Evolutionary conservation across 1,284 basidiomycete species (phyloP).

Genomic region (Naganishia liquefaciens): DNA sequence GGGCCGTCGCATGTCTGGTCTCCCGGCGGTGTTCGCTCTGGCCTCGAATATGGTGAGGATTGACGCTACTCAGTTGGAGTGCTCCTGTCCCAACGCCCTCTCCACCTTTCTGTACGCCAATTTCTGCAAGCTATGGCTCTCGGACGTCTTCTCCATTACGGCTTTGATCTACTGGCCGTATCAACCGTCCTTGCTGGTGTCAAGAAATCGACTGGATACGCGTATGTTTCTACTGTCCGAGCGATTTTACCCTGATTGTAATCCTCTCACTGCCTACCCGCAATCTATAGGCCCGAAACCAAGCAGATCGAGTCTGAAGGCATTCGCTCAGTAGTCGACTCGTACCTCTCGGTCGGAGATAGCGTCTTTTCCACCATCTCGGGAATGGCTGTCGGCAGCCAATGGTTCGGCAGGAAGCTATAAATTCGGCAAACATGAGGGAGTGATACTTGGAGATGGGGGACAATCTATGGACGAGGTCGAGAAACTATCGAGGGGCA

Average conservation of each 20-base stretch:
- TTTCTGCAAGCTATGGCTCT: conserved; percentile 62
- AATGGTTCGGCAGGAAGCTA: conserved; percentile 59
- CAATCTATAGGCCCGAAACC: conserved; percentile 64
- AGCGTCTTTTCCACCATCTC: conserved; percentile 81
- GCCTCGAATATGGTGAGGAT: not conserved
- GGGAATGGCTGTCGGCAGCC: conserved; percentile 74
- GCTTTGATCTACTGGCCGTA: conserved; percentile 78
- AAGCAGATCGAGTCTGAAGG: conserved; percentile 72
- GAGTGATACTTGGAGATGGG: not conserved
- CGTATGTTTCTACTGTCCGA: conserved; percentile 61
- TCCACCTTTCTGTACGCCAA: not conserved
- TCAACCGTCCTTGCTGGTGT: conserved; percentile 90
- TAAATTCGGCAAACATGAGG: not conserved
- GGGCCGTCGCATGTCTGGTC: not conserved
- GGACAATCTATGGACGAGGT: not conserved
- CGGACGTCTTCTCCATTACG: conserved; percentile 80
- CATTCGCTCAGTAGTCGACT: conserved; percentile 70
- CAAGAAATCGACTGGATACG: conserved; percentile 82
- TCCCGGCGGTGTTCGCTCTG: not conserved
- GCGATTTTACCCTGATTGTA: not conserved
- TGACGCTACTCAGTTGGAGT: too few relatives aligned
- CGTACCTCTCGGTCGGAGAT: conserved; percentile 83
- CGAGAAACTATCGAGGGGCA: too few relatives aligned
- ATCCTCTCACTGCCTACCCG: conserved; percentile 2
- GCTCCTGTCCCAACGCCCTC: too few relatives aligned